Evolutionary conservation across 1,284 basidiomycete genomes (phyloP), one percentile per base, ranked within the genome.

Genomic region (Trametes hirsuta): DNA sequence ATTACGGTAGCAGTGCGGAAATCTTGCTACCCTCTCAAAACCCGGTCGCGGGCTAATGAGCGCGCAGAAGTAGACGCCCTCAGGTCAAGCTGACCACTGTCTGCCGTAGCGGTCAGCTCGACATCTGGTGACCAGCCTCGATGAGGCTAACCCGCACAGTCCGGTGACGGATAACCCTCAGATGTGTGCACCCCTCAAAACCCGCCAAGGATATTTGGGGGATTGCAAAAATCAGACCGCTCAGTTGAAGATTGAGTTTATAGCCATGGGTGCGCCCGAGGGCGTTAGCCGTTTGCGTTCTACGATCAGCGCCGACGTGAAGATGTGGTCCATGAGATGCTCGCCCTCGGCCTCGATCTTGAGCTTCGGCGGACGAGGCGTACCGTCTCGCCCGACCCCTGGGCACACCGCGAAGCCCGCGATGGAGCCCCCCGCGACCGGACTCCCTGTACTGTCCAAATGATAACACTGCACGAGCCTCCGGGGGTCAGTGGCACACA

Each of bases 281-380:
- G 68, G 68, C 24, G 69, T 68, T 15, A 72, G 61, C 37, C 71
- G 49, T 50, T 70, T 66, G 21, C 71, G 63, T 55, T 72, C 71
- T 40, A 70, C 61, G 11, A 71, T 63, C 47, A 72, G 60, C 22
- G 66, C 67, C 34, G 71, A 71, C 10, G 70, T 61, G 1, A 72
- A 22, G 47, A 72, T 70, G 25, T 72, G 65, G 56, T 72, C 71
- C 18, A 67, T 53, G 18, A 67, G 48, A 12, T 55, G 52, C 22
- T 65, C 65, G 2, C 71, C 71, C 1, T 66, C 65, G 10, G 71
- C 66, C 53, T 55, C 68, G 9, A 72, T 39, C 51, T 67, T 69
- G 34, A 72, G 56, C 14, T 64, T 45, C 5, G 69, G 56, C 2
- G 63, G 56, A 2, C 68, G 65, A 8, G 66, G 55, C 11, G 53